Evolutionary conservation across 495 filamentous ascomycete species (phyloP), one percentile per base, ranked within the genome.

Genomic region (Penicillium chermesinum): DNA sequence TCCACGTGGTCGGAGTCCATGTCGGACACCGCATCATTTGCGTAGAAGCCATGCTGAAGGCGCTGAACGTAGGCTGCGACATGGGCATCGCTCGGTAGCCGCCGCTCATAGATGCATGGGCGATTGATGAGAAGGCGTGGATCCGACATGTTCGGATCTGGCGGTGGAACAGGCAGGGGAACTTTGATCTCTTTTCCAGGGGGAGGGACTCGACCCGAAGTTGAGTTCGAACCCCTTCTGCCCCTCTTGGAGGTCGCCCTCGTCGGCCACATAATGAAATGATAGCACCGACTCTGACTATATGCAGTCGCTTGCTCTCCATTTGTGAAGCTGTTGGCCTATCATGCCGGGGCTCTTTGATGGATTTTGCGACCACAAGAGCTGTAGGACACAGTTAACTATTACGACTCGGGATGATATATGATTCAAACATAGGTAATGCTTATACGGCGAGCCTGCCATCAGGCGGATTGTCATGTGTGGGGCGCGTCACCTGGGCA

Each of bases 31-130:
- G 61, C 58, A 0, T 59, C 38, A 40, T 59, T 73, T 15, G 68
- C 60, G 54, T 74, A 79, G 48, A 57, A 73, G 14, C 75, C 76
- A 57, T 76, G 72, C 49, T 79, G 76, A 7, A 78, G 66, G 1
- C 76, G 72, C 39, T 74, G 66, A 21, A 75, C 65, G 37, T 78
- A 72, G 0, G 71, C 75, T 0, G 73, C 75, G 45, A 77, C 69
- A 48, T 75, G 76, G n/a, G 75, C 70, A 27, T 72, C 61, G 6
- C 74, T 71, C 0, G 74, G 74, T 5, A 78, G 68, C 8, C 51
- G 62, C 16, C 74, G 72, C 50, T 79, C 76, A 42, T 79, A 79
- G 44, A 79, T 66, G 46, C 70, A 72, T 20, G 68, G 60, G 18
- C 71, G 65, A 40, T 74, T 76, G 39, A 76, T 48, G 35, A 70